Base-by-base conservation (phyloP, 176 grass and related monocot species). In the Carex littledalei region DNA sequence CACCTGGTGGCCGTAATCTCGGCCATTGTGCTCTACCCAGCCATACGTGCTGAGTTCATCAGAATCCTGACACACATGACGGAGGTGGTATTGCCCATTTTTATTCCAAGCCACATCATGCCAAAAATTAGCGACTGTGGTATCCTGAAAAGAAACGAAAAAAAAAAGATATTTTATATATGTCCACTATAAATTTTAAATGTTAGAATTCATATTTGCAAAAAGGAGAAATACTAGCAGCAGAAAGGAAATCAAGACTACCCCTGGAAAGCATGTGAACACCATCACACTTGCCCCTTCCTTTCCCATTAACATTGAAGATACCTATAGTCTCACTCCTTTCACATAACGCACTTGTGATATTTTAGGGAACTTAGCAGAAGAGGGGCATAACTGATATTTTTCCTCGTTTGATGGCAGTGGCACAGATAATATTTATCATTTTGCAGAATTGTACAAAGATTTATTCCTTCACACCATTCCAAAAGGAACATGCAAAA, bases 61-160 rank as follows among this genome's bases (percentile, higher is more conserved):
- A 81, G 93, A 95, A 91, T 98, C 93, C 90, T 98, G 91, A 67
- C 96, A 98, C 87, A 95, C 91, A 67, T 98, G 93, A 39, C 93
- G 96, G 74, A 98, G 84, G 90, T 87, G 85, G 87, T 94, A 95
- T 52, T 94, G 96, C 17, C 88, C 91, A 80, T 98, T 88, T 91
- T 90, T 84, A 93, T 89, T 81, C 85, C 87, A 88, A 98, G 88
- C 96, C 96, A 98, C 96, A 98, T 98, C 60, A 98, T 76, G 45
- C 96, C 96, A 84, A 94, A 90, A 88, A 95, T 95, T 63, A 98
- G 59, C 17, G 96, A 98, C 49, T 57, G 31, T 0, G 91, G 90
- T 18, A 88, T 94, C 90, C 96, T 98, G 93, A 85, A 92, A 84
- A 87, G n/a, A 37, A 79, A 9, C 73, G 66, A 43, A 89, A 76